Evolutionary conservation across 768 basidiomycete species (phyloP), one percentile per base, ranked within the genome.

Genomic region (Russula olivacea): DNA sequence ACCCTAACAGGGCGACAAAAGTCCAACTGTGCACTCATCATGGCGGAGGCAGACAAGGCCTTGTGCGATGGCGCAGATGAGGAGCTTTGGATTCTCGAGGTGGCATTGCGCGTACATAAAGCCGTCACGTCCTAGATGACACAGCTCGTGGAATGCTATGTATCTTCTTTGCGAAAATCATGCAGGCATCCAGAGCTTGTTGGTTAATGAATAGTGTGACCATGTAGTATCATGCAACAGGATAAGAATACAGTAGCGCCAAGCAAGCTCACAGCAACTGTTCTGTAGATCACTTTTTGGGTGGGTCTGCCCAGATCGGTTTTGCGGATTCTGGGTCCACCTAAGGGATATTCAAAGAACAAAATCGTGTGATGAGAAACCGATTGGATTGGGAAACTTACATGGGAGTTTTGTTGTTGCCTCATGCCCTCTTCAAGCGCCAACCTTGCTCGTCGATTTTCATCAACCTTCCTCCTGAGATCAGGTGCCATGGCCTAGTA

Each of bases 61-160:
- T 76, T 99, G 25, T 92, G 90, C 68, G 96, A 98, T 66, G 97
- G 97, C 0, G 94, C 91, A 17, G 97, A 99, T 70, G 97, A 99
- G 74, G 97, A 98, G 73, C 76, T 99, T 25, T 97, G 96, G 87
- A 83, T 91, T 36, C 76, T 99, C 15, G 91, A 97, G 70, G 87
- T 93, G 38, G 93, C 85, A n/a, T 73, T 97, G 56, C 80, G 83
- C 25, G 78, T 96, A 17, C 80, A 88, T 71, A 91, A 88, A 71
- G 82, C 82, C 15, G 69, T 89, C 54, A 56, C 58, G 45, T 58
- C 71, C 52, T 70, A 61, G 48, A 23, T 43, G 36, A n/a, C 45
- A 38, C 21, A 3, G 43, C 19, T 36, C 45, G 34, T 15, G 23
- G 32, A 50, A 64, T 28, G 17, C 14, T 14, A 47, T 41, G 56